Evolutionary conservation across 2,329 filamentous ascomycete species (phyloP), one percentile per base, ranked within the genome.

Genomic region (Penicillium brevicompactum): DNA sequence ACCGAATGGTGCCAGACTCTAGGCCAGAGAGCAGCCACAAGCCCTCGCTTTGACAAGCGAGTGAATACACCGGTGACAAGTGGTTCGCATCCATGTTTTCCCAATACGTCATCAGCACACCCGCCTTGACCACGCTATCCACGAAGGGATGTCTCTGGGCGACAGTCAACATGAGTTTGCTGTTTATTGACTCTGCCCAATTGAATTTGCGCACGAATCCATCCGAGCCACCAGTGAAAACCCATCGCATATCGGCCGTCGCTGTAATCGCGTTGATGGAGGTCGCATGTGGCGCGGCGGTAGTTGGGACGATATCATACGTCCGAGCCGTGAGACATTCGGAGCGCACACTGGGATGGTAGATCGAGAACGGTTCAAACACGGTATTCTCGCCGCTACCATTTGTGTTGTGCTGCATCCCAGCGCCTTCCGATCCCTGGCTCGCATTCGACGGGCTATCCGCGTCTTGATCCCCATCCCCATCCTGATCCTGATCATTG

Each of bases 191-290:
- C 34, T 92, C 91, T 3, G 90, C 87, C 72, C 94, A 96, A 72
- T 99, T 95, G 76, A 95, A 97, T 74, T 97, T 97, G 54, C 94
- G 86, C 60, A 99, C 93, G 70, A 96, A 99, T 46, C 94, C 93
- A 75, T 99, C 94, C 0, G 90, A 88, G 1, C 94, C 94, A 37
- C 94, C 94, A 10, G 88, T 96, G 71, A 97, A 92, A 73, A 96
- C 93, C 84, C 92, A 97, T 52, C 92, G 85, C 81, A 97, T 88
- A 73, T 99, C 94, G 2, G 92, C 92, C 0, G 94, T 99, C 31
- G 94, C 88, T 22, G 92, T 87, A 55, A 99, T 84, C 9, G 92
- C 88, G 70, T 99, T 99, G 74, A 99, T 91, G 50, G 92, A 97
- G 3, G 94, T 99, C 59, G 91, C 90, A 72, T 97, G 92, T 1